Base-by-base conservation (phyloP, 2,329 filamentous ascomycete species). In the Nannizzia gypsea region DNA sequence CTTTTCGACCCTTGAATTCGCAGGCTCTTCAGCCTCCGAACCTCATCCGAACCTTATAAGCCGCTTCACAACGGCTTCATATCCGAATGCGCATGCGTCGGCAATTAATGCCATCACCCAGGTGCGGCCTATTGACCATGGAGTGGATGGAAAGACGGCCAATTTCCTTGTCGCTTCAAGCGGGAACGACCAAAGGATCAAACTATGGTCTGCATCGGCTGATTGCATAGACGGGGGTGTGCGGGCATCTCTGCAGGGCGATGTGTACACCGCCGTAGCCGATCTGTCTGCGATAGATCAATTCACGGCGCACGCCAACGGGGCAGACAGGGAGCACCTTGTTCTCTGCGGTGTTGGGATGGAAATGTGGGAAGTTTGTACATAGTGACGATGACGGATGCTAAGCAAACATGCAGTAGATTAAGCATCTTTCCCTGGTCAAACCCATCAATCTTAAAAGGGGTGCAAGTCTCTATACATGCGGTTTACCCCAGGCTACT, bases 241-340 rank as follows among this genome's bases (percentile, higher is more conserved):
- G 38, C 48, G 64, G 8, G 66, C 60, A 6, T 52, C 57, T 48
- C 46, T 69, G 22, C 13, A 67, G 22, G 40, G 67, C 4, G 68
- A 76, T 58, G 61, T 63, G 52, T 75, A 74, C 61, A 81, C 78
- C 20, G 71, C 75, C 26, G 79, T 84, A 2, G 81, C 81, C 13
- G 82, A 84, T 69, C 76, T 81, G 17, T 79, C 80, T 2, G 74
- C 76, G 28, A 69, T 83, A 67, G 76, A 74, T n/a, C 48, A 54
- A 63, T 77, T 1, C 66, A 77, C 52, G 60, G 57, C 13, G 59
- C 63, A 11, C 48, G 59, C 11, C 26, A 48, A 56, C 5, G 48
- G 28, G 15, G 44, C 8, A 9, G 22, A 6, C 34, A 64, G 26
- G 52, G 60, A 38, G 64, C 66, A 61, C 59, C 15, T 80, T 56